Percentiles rank a stretch among this genome's conserved stretches.
phyloP scores from a whole-genome alignment of 73 alveolate species.

The Paramecium primaurelia region DNA sequence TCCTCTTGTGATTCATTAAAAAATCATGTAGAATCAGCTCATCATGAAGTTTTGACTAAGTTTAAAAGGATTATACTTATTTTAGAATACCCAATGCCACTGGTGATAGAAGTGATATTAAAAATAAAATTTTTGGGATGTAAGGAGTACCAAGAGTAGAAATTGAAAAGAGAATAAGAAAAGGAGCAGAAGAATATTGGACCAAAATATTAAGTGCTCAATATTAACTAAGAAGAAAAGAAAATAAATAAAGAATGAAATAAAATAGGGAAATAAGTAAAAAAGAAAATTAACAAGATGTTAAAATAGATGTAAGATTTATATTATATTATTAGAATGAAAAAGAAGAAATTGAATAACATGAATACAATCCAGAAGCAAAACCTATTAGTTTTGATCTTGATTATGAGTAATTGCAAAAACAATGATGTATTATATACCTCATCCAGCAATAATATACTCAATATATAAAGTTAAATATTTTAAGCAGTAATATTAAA shows the following conservation, averaged over 20 bases:
- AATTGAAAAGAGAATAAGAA: constrained; percentile 81
- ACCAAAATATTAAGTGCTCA: constrained; percentile 55
- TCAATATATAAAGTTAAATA: neutral
- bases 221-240: constrained; percentile 48
- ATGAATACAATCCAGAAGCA: constrained; percentile 16
- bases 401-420: neutral
- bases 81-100: constrained; percentile 97
- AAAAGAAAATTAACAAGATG: neutral
- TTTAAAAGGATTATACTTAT: neutral
- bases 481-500: neutral
- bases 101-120: constrained; percentile 97
- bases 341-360: neutral
- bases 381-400: neutral
- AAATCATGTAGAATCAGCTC: constrained; percentile 75
- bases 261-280: constrained; percentile 31
- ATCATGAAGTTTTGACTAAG: constrained; percentile 50
- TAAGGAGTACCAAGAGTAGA: constrained; percentile 98
- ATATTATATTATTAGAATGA: neutral
- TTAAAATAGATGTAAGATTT: neutral
- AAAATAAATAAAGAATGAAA: constrained; percentile 39
- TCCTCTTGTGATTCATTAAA: constrained; percentile 94
- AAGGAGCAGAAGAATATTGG: constrained; percentile 65
- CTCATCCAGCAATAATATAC: neutral
- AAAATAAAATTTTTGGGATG: constrained; percentile 98
- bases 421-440: neutral